Percentiles rank a stretch among this genome's conserved stretches.
These are phyloP conservation scores for Hericium erinaceus DNA, from an alignment of 768 basidiomycete genomes.

Conservation along the genomic window DNA sequence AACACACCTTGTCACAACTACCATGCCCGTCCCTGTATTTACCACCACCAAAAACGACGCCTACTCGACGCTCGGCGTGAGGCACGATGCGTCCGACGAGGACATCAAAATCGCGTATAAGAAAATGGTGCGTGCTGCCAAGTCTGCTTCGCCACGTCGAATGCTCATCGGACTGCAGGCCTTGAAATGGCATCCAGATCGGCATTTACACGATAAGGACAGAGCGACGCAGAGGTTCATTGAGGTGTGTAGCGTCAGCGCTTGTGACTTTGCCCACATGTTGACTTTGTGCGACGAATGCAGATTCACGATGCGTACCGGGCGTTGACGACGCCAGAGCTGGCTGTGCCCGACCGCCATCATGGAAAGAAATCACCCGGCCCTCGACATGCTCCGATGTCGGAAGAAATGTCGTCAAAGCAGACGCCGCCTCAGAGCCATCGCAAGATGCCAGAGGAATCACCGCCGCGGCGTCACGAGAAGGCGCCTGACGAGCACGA, in stretches of 20 bases:
- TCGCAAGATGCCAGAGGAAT: background rate
- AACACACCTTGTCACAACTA: background rate
- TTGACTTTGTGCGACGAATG: background rate
- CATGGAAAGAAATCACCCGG: background rate
- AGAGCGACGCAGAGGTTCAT: constrained; percentile 46
- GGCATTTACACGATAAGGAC: constrained; percentile 43
- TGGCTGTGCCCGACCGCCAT: background rate
- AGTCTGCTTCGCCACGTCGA: constrained; percentile 4
- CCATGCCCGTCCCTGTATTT: background rate
- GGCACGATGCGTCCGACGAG: constrained; percentile 35
- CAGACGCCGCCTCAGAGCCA: background rate
- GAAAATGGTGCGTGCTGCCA: constrained; percentile 36
- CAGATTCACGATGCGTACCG: background rate
- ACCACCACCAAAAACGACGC: constrained; percentile 4
- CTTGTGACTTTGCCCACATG: background rate
- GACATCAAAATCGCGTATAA: constrained; percentile 55
- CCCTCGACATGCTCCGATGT: background rate
- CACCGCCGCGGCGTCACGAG: background rate
- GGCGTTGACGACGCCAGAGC: background rate
- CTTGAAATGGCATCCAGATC: constrained; percentile 62
- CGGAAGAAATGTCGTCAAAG: background rate
- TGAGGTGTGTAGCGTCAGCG: constrained; percentile 33
- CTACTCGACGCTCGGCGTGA: constrained; percentile 35
- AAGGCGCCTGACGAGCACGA: background rate
- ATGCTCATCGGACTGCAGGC: constrained; percentile 27